Conservation (phyloP, 2,329 filamentous ascomycete genomes). For the Clonostachys solani region DNA sequence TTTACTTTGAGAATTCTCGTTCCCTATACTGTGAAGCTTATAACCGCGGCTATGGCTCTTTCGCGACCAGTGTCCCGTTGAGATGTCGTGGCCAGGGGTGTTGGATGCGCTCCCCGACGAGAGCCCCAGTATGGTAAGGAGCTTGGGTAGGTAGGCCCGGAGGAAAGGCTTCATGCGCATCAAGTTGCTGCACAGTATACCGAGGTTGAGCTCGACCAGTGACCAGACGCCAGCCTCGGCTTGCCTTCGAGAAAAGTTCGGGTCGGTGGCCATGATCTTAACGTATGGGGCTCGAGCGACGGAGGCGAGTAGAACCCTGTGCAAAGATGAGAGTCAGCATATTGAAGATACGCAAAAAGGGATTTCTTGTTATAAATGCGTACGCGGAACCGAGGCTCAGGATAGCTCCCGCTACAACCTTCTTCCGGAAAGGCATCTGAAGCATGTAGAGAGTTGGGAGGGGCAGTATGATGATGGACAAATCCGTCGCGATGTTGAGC, state of each 20-base stretch:
- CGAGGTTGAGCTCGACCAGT: not conserved
- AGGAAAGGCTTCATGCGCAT: not conserved
- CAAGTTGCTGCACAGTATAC: not conserved
- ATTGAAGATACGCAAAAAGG: not conserved
- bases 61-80: no score
- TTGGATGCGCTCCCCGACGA: no score
- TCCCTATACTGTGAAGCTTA: no score
- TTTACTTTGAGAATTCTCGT: no score
- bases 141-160: not conserved
- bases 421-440: not conserved
- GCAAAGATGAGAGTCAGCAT: not conserved
- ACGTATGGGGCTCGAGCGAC: not conserved
- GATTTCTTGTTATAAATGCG: not conserved
- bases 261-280: not conserved
- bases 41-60: no score
- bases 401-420: not conserved
- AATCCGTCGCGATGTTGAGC: not conserved
- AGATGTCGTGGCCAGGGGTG: no score
- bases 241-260: not conserved
- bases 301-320: not conserved
- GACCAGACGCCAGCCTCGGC: not conserved
- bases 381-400: not conserved
- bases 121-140: not conserved
- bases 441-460: not conserved
- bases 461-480: not conserved